Percentiles rank a stretch among this genome's conserved stretches.
Conservation (phyloP, 2,329 filamentous ascomycete genomes). For the Zalaria obscura region DNA sequence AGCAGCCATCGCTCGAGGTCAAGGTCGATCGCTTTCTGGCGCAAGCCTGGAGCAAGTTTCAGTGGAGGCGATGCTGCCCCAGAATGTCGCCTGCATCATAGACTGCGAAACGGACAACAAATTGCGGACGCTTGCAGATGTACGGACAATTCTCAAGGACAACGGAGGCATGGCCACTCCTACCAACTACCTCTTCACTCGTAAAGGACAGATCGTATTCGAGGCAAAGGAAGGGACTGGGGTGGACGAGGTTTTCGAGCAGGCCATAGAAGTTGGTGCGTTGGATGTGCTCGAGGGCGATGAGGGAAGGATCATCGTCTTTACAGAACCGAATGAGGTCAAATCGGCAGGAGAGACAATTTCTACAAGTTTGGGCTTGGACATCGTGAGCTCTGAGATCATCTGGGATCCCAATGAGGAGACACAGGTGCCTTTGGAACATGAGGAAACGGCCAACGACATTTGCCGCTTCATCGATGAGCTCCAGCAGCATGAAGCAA, state of each 20-base stretch:
- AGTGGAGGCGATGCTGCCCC: slow-evolving; percentile 68
- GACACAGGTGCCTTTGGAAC: slow-evolving; percentile 51
- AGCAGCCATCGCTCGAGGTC: slow-evolving; percentile 71
- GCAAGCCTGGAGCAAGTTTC: slow-evolving; percentile 61
- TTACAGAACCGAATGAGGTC: slow-evolving; percentile 52
- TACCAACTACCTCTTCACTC: slow-evolving; percentile 73
- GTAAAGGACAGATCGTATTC: slow-evolving; percentile 62
- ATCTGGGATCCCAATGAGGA: slow-evolving; percentile 77
- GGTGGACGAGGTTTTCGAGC: slow-evolving; percentile 62
- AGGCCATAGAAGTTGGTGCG: slow-evolving; percentile 72
- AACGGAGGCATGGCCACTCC: slow-evolving; percentile 56
- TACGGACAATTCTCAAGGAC: slow-evolving; percentile 58
- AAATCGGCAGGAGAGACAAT: slow-evolving; percentile 50
- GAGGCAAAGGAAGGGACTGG: slow-evolving; percentile 40
- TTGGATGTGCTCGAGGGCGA: slow-evolving; percentile 56
- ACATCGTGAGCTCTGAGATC: slow-evolving; percentile 63
- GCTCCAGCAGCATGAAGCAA: slow-evolving; percentile 49
- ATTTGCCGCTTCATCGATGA: slow-evolving; percentile 46
- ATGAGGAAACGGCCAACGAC: slow-evolving; percentile 38
- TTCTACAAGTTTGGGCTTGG: slow-evolving; percentile 47
- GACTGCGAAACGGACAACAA: slow-evolving; percentile 80
- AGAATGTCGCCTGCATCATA: slow-evolving; percentile 60
- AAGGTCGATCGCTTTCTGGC: slow-evolving; percentile 66
- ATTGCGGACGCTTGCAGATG: slow-evolving; percentile 55
- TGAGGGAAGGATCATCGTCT: slow-evolving; percentile 57